These are phyloP conservation scores for Syzygium aqueum DNA, from an alignment of 345 rosid species.

Conservation along the genomic window DNA sequence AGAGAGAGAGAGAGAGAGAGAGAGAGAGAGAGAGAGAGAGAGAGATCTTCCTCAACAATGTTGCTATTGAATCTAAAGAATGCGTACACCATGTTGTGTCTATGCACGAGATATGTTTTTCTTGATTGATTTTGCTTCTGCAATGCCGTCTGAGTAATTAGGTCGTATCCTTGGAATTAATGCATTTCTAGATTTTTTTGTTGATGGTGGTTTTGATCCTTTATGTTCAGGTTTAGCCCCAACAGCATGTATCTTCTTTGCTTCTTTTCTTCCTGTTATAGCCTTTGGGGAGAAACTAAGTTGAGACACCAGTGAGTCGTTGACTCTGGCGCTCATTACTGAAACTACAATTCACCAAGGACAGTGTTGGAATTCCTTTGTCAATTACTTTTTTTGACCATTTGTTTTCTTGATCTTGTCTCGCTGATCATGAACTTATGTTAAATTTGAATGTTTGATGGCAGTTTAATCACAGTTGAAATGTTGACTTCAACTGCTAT, in stretches of 20 bases:
- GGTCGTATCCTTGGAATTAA: too few species aligned
- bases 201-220: too few species aligned
- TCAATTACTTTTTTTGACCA: background rate
- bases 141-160: too few species aligned
- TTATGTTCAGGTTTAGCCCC: too few species aligned
- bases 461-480: slow-evolving; percentile 62
- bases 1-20: too few species aligned
- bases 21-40: too few species aligned
- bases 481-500: slow-evolving; percentile 66
- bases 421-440: background rate
- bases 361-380: too few species aligned
- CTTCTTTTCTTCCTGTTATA: slow-evolving; percentile 77
- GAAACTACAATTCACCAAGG: too few species aligned
- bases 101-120: too few species aligned
- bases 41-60: background rate
- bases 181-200: too few species aligned
- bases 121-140: too few species aligned
- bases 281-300: slow-evolving; percentile 15
- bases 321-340: background rate
- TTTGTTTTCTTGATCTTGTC: background rate
- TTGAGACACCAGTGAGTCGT: background rate
- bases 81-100: background rate
- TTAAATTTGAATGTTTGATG: slow-evolving; percentile 19
- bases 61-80: background rate
- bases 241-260: slow-evolving; percentile 54